Percentiles rank a stretch among this genome's conserved stretches.
Evolutionary conservation across 1,284 basidiomycete genomes (phyloP).

Genomic region (Cryptococcus jaspeensis): DNA sequence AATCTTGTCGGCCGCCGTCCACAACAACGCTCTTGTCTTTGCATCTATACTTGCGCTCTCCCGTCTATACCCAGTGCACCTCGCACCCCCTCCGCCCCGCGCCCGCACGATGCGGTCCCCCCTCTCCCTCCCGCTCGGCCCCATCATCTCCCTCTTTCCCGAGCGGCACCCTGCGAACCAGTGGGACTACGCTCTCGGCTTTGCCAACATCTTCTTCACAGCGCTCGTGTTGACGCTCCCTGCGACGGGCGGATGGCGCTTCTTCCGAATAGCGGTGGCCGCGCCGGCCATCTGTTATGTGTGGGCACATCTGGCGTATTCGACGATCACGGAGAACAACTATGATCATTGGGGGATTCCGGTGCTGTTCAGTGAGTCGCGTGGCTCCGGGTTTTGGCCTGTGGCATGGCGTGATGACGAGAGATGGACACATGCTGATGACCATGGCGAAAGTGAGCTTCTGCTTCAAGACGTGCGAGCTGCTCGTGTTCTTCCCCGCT

Average conservation of each 20-base stretch:
- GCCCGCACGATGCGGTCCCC: no score
- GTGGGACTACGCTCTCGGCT: slow-evolving; percentile 6
- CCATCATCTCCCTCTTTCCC: not conserved
- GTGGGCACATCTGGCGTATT: slow-evolving; percentile 21
- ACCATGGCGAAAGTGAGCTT: slow-evolving; percentile 10
- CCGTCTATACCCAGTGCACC: no score
- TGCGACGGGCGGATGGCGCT: slow-evolving; percentile 20
- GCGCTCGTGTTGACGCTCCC: slow-evolving; percentile 7
- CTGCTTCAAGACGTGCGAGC: slow-evolving; percentile 25
- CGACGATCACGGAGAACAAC: slow-evolving; percentile 14
- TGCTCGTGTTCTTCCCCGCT: slow-evolving; percentile 36
- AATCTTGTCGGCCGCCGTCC: no score
- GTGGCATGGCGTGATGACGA: not conserved
- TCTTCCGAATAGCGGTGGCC: slow-evolving; percentile 26
- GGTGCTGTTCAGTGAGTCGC: slow-evolving; percentile 25
- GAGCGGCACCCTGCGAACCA: not conserved
- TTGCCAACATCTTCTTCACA: slow-evolving; percentile 9
- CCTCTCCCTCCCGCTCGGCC: not conserved
- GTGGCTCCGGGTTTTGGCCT: not conserved
- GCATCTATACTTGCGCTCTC: not conserved
- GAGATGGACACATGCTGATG: not conserved
- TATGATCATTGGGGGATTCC: slow-evolving; percentile 32
- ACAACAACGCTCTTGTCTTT: no score
- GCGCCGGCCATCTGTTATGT: slow-evolving; percentile 19
- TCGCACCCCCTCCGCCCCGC: no score